Percentiles rank a stretch among this genome's conserved stretches.
Conservation (phyloP, 495 filamentous ascomycete species). For the Trichoderma reesei region DNA sequence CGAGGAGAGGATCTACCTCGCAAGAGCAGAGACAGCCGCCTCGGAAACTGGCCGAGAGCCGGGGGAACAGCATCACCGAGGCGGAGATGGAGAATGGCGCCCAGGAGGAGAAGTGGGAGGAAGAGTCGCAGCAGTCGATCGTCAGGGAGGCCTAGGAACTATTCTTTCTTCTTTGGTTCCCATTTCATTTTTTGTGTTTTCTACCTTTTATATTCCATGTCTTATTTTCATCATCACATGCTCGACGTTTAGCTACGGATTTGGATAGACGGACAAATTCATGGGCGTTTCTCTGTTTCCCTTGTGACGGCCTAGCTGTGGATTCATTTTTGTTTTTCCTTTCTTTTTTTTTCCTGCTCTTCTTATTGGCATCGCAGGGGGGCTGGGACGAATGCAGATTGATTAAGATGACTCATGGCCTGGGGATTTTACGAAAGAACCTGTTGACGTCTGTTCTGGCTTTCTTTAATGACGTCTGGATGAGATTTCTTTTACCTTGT, state of each 20-base stretch:
- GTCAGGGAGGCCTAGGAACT: not conserved
- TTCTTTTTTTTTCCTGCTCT: no score
- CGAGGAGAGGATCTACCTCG: not conserved
- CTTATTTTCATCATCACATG: not conserved
- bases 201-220: not conserved
- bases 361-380: no score
- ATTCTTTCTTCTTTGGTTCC: not conserved
- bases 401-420: no score
- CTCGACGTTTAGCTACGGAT: not conserved
- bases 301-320: no score
- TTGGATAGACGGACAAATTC: slow-evolving; percentile 12
- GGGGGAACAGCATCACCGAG: slow-evolving; percentile 14
- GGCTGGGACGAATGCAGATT: not conserved
- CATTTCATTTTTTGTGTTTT: not conserved
- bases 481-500: no score
- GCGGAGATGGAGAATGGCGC: not conserved
- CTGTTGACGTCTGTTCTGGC: no score
- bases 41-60: slow-evolving; percentile 22
- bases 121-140: no score
- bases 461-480: not conserved
- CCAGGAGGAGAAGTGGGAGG: no score
- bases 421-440: no score
- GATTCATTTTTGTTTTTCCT: slow-evolving; percentile 7
- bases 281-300: slow-evolving; percentile 10
- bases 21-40: slow-evolving; percentile 16